Conservation (phyloP, 75 land plant species). For the Cryptomeria japonica region DNA sequence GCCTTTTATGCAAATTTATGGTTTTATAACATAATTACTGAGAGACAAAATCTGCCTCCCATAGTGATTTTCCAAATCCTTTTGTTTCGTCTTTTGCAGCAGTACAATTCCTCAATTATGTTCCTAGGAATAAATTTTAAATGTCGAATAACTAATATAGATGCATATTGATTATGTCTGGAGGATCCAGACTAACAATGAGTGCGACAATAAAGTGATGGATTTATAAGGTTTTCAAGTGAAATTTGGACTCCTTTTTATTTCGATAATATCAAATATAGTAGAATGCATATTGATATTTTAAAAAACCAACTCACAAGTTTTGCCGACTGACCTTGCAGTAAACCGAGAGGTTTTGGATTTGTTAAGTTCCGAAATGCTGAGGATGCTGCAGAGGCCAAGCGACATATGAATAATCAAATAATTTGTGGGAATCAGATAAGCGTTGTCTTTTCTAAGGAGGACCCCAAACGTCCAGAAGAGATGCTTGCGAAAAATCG, state of each 20-base stretch:
- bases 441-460: slow-evolving; percentile 50
- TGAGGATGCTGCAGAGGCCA: slow-evolving; percentile 47
- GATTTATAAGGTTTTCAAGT: too few relatives aligned
- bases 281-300: background rate
- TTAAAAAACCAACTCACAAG: background rate
- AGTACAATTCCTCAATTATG: background rate
- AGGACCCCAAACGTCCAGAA: slow-evolving; percentile 40
- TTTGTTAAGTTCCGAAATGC: slow-evolving; percentile 44
- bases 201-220: too few relatives aligned
- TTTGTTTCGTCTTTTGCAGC: background rate
- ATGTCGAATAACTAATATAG: too few relatives aligned
- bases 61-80: too few relatives aligned
- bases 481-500: slow-evolving; percentile 35
- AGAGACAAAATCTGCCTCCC: too few relatives aligned
- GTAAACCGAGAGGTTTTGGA: slow-evolving; percentile 39
- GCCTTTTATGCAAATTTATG: background rate
- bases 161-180: background rate
- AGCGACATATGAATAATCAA: slow-evolving; percentile 33
- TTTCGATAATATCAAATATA: background rate
- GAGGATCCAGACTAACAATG: background rate
- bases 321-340: background rate
- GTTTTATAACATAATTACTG: background rate
- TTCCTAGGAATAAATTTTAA: background rate
- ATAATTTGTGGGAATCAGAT: slow-evolving; percentile 38
- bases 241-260: background rate